Evolutionary conservation across 192 early-diverging fungal species (phyloP).

Genomic region (Coemansia sp.): DNA sequence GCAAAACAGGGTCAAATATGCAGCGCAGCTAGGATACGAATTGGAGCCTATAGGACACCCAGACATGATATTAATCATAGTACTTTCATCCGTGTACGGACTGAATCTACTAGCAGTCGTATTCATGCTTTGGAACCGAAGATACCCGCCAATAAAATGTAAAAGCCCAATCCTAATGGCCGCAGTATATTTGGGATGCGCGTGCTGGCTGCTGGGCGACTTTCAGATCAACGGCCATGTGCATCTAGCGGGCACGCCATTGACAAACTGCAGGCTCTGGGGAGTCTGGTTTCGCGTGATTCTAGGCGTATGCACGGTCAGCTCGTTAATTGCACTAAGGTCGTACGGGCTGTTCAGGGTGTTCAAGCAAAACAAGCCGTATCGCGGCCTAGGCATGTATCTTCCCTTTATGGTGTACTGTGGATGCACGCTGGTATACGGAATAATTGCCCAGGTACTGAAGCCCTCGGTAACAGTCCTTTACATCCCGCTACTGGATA

Average conservation of each 20-base stretch:
- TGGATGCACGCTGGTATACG: conserved; percentile 24
- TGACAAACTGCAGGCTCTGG: conserved; percentile 33
- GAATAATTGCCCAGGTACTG: conserved; percentile 35
- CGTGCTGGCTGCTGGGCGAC: conserved; percentile 51
- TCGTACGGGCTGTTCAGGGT: conserved; percentile 44
- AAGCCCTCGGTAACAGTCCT: conserved; percentile 21
- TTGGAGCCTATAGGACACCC: conserved; percentile 35
- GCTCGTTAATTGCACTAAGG: conserved; percentile 36
- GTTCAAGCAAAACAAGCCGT: conserved; percentile 28
- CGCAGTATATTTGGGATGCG: conserved; percentile 15
- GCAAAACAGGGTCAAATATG: conserved; percentile 28
- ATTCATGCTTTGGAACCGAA: conserved; percentile 40
- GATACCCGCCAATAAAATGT: conserved; percentile 46
- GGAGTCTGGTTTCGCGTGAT: conserved; percentile 51
- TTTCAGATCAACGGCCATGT: conserved; percentile 50
- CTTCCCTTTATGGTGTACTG: conserved; percentile 32
- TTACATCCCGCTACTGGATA: conserved; percentile 23
- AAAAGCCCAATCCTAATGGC: conserved; percentile 46
- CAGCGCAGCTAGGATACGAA: conserved; percentile 22
- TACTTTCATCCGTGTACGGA: conserved; percentile 27
- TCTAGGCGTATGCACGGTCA: conserved; percentile 47
- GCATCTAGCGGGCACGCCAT: conserved; percentile 14
- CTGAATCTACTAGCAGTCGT: conserved; percentile 33
- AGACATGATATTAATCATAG: conserved; percentile 33
- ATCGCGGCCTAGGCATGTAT: conserved; percentile 30